Evolutionary conservation across 176 grass and related monocot genomes (phyloP).

Genomic region (Themeda triandra): DNA sequence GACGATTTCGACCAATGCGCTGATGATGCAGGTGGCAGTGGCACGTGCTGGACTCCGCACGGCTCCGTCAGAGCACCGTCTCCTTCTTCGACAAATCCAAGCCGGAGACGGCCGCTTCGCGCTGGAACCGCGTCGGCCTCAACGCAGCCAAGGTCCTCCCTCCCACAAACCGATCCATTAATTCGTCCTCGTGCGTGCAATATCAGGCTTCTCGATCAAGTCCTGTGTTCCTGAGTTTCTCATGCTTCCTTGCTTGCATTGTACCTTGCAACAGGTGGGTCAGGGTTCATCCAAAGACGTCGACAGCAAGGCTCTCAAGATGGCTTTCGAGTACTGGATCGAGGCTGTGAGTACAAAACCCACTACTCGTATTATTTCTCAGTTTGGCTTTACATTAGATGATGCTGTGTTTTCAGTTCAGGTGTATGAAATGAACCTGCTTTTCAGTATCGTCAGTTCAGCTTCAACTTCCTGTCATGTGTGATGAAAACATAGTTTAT

Average conservation of each 20-base stretch:
- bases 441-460: too few species aligned
- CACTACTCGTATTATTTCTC: too few species aligned
- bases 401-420: too few species aligned
- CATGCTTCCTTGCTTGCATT: not conserved
- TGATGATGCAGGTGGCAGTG: slow-evolving; percentile 64
- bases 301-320: slow-evolving; percentile 59
- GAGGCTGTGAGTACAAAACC: slow-evolving; percentile 70
- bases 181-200: not conserved
- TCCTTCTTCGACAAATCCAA: slow-evolving; percentile 69
- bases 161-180: too few species aligned
- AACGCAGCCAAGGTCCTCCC: slow-evolving; percentile 93
- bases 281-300: slow-evolving; percentile 64
- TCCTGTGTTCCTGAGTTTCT: too few species aligned
- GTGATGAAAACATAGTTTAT: too few species aligned
- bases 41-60: slow-evolving; percentile 67
- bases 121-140: slow-evolving; percentile 76
- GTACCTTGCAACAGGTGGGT: too few species aligned
- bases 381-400: too few species aligned
- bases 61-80: slow-evolving; percentile 67
- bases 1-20: too few species aligned
- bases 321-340: slow-evolving; percentile 97
- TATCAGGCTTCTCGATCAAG: too few species aligned
- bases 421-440: too few species aligned
- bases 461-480: too few species aligned
- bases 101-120: slow-evolving; percentile 65